Evolutionary conservation across 2,329 filamentous ascomycete genomes (phyloP).

Genomic region (Cordyceps militaris): DNA sequence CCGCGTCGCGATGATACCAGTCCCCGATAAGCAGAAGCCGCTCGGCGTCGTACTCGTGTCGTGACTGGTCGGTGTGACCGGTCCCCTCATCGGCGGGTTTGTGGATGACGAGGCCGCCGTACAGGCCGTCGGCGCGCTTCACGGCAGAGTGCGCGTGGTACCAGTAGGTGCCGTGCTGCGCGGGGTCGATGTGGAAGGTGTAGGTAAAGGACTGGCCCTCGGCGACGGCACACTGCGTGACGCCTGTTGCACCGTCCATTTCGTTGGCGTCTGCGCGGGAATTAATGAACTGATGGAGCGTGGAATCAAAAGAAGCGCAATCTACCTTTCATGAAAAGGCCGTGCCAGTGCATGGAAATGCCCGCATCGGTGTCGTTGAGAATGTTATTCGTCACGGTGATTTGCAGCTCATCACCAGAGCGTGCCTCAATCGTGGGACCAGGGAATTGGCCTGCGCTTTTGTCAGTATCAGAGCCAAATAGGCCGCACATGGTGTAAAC

Average conservation of each 20-base stretch:
- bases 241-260: constrained; percentile 58
- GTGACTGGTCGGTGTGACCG: neutral
- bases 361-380: constrained; percentile 20
- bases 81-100: neutral
- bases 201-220: constrained; percentile 46
- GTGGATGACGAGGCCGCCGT: constrained; percentile 14
- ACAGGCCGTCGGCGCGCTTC: constrained; percentile 15
- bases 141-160: constrained; percentile 24
- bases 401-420: constrained; percentile 32
- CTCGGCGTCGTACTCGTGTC: constrained; percentile 12
- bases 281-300: neutral
- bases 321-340: constrained; percentile 55
- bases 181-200: constrained; percentile 20
- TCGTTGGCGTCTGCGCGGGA: constrained; percentile 8
- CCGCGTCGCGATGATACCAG: constrained; percentile 14
- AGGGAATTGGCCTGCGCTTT: constrained; percentile 8
- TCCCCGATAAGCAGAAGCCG: constrained; percentile 13
- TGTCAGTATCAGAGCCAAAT: neutral
- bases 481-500: neutral
- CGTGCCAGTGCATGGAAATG: constrained; percentile 63
- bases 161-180: constrained; percentile 53
- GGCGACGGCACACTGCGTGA: constrained; percentile 55
- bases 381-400: constrained; percentile 33
- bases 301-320: constrained; percentile 28
- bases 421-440: constrained; percentile 14